Percentiles rank a stretch among this genome's conserved stretches.
Evolutionary conservation across 1,139 yeast genomes (phyloP).

Genomic region (Hyphopichia buzzinii): DNA sequence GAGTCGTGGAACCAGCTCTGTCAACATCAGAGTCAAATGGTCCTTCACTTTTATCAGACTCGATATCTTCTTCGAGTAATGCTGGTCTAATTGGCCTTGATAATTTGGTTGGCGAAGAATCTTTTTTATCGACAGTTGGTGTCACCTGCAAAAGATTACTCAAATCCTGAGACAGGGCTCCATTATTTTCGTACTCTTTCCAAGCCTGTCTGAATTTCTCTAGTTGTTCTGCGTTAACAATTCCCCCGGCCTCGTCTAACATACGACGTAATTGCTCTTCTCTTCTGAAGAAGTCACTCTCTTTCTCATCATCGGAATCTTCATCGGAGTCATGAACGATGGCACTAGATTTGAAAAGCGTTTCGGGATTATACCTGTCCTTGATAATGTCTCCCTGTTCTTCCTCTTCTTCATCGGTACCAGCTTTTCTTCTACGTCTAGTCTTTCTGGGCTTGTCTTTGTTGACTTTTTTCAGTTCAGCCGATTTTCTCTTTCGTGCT

Average conservation of each 20-base stretch:
- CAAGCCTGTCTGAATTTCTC: slow-evolving; percentile 39
- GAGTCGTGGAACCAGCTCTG: not conserved
- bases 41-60: not conserved
- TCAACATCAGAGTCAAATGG: slow-evolving; percentile 1
- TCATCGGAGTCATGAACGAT: slow-evolving; percentile 66
- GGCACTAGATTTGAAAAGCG: slow-evolving; percentile 42
- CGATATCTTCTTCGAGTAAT: slow-evolving; percentile 1
- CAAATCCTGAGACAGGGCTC: slow-evolving; percentile 7
- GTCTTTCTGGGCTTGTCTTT: slow-evolving; percentile 3
- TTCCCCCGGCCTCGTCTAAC: slow-evolving; percentile 39
- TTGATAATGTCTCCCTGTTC: slow-evolving; percentile 6
- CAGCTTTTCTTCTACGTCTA: slow-evolving; percentile 6
- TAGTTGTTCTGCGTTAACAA: slow-evolving; percentile 36
- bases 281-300: slow-evolving; percentile 52
- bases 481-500: slow-evolving; percentile 7
- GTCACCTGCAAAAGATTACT: slow-evolving; percentile 18
- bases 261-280: slow-evolving; percentile 54
- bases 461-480: slow-evolving; percentile 3
- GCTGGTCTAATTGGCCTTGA: not conserved
- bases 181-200: slow-evolving; percentile 23
- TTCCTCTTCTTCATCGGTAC: slow-evolving; percentile 10
- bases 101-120: not conserved
- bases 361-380: slow-evolving; percentile 1
- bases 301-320: slow-evolving; percentile 60
- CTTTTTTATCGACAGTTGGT: slow-evolving; percentile 11